Evolutionary conservation across 2,329 filamentous ascomycete genomes (phyloP).

Genomic region (Colletotrichum lini): DNA sequence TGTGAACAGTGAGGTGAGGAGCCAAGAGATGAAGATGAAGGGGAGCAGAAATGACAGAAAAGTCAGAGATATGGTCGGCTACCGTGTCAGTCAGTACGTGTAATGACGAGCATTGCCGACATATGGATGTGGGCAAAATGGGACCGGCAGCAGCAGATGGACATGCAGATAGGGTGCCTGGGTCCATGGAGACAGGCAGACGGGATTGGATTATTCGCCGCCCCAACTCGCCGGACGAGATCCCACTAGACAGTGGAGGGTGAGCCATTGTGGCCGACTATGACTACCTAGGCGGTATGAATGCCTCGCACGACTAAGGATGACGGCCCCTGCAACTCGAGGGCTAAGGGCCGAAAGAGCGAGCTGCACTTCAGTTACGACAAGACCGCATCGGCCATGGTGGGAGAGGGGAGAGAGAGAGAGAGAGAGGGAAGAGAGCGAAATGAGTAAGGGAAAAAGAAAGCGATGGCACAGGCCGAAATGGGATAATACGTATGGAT

Average conservation of each 20-base stretch:
- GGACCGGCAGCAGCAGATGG: constrained; percentile 21
- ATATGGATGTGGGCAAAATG: constrained; percentile 17
- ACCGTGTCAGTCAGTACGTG: constrained; percentile 16
- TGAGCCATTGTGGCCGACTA: neutral
- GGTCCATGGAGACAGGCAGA: constrained; percentile 6
- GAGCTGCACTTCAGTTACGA: constrained; percentile 15
- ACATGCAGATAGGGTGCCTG: constrained; percentile 20
- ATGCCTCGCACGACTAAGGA: constrained; percentile 1
- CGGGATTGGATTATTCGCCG: constrained; percentile 9
- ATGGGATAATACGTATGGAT: constrained; percentile 11
- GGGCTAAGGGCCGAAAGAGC: constrained; percentile 3
- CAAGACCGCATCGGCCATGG: constrained; percentile 12
- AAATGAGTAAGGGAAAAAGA: neutral
- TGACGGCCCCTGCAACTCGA: neutral
- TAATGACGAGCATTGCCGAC: constrained; percentile 18
- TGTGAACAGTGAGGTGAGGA: neutral
- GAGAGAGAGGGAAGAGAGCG: neutral
- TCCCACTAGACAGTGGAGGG: constrained; percentile 17
- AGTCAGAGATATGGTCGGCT: constrained; percentile 17
- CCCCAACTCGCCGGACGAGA: constrained; percentile 14
- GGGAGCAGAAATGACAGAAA: neutral
- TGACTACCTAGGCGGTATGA: neutral
- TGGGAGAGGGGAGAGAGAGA: neutral
- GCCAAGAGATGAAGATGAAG: neutral
- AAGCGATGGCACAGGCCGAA: constrained; percentile 20